Base-by-base conservation (phyloP, 805 yeast genomes). In the Candida arabinofermentans region DNA sequence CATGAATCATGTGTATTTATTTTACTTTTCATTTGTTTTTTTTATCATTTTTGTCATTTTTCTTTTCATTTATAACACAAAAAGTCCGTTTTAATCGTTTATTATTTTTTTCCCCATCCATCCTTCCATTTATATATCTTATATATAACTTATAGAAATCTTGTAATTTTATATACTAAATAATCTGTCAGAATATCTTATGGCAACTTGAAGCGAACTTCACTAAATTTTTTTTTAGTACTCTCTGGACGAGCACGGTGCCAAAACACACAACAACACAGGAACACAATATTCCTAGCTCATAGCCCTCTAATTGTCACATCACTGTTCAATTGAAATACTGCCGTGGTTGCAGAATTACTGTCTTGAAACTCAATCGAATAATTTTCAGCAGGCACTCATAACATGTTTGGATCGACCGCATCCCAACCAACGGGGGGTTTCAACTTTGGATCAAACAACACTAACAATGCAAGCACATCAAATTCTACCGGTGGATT, bases 341-440 rank as follows among this genome's bases (percentile, higher is more conserved):
- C 29, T 16, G 14, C 12, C 29, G 4, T 26, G 14, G n/a, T n/a
- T n/a, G n/a, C n/a, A n/a, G n/a, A n/a, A n/a, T n/a, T n/a, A n/a
- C n/a, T n/a, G n/a, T n/a, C n/a, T n/a, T n/a, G n/a, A n/a, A n/a
- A n/a, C n/a, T n/a, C n/a, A 12, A 18, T 18, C 18, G 22, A 17
- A 5, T 18, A 9, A 31, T 19, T 31, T 4, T 9, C 5, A 31
- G 5, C 16, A 10, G 8, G 7, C 23, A 10, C 22, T 31, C 17
- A 26, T 21, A 33, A 1, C 14, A 57, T 57, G 60, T 55, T 56
- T 48, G 59, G 61, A 12, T 43, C 58, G 14, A 18, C 57, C 7
- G 40, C 55, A 3, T 48, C 47, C 22, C 53, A 44, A 35, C 40
- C 58, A 22, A 37, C 48, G 3, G 53, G 55, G 3, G 53, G 55